A percentile compares a stretch with the other conserved stretches of the same genome.
Evolutionary conservation across 306 rosid species (phyloP).

Genomic region (Prunus padus): DNA sequence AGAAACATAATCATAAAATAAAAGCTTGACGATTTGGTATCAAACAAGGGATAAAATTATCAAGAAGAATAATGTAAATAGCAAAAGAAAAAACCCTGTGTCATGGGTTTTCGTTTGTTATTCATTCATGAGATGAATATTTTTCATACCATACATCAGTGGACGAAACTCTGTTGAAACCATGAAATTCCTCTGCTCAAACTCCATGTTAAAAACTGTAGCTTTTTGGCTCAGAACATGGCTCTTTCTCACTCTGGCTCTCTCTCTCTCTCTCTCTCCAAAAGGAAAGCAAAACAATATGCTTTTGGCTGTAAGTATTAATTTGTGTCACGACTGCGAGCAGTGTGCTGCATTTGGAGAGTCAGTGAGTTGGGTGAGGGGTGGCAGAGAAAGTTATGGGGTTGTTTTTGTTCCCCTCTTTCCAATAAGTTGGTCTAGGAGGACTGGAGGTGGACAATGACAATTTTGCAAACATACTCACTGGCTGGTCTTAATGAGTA

Average conservation of each 20-base stretch:
- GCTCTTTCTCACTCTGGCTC: background rate
- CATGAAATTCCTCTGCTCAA: slow-evolving; percentile 5
- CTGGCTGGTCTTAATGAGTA: background rate
- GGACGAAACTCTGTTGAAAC: slow-evolving; percentile 11
- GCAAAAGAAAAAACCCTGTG: background rate
- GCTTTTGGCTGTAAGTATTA: slow-evolving; percentile 7
- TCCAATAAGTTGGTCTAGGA: slow-evolving; percentile 25
- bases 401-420: slow-evolving; percentile 1
- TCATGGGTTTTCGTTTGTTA: background rate
- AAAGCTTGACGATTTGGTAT: background rate
- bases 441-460: slow-evolving; percentile 11
- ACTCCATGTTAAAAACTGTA: background rate
- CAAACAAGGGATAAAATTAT: background rate
- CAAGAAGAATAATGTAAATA: background rate
- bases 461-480: background rate
- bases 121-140: background rate
- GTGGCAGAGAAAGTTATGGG: slow-evolving; percentile 26
- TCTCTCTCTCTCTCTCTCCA: too few species aligned
- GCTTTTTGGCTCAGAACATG: background rate
- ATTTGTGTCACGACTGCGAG: slow-evolving; percentile 11
- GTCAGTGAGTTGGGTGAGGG: slow-evolving; percentile 21
- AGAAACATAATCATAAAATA: background rate
- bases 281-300: background rate
- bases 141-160: slow-evolving; percentile 22
- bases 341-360: slow-evolving; percentile 9